Evolutionary conservation across 306 rosid species (phyloP).

Genomic region (Trifolium pratense): DNA sequence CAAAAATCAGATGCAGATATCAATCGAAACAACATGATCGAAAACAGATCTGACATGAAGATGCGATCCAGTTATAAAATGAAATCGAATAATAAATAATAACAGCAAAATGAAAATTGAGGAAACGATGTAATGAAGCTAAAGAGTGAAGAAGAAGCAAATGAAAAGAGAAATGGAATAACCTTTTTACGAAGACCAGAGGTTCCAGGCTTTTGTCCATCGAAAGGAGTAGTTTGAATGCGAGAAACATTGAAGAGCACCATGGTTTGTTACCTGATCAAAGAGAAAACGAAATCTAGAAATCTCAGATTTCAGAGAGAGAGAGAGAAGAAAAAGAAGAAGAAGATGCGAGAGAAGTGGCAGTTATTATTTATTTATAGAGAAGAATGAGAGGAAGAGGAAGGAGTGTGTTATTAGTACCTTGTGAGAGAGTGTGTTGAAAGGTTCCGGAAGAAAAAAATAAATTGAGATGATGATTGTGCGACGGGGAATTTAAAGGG

Average conservation of each 20-base stretch:
- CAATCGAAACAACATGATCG: not conserved
- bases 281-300: conserved; percentile 23
- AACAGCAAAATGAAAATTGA: not conserved
- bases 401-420: conserved; percentile 41
- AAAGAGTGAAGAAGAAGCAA: not conserved
- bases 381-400: not conserved
- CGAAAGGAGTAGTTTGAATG: conserved; percentile 69
- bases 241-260: conserved; percentile 68
- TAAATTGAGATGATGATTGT: conserved; percentile 33
- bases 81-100: not conserved
- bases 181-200: conserved; percentile 99
- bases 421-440: conserved; percentile 19
- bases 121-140: conserved; percentile 18
- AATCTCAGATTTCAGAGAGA: conserved; percentile 33
- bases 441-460: not conserved
- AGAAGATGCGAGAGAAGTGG: conserved; percentile 18
- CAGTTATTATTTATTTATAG: conserved; percentile 26
- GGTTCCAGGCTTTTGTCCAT: conserved; percentile 99
- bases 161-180: conserved; percentile 42
- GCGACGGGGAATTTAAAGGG: conserved; percentile 36
- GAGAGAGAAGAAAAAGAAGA: conserved; percentile 14
- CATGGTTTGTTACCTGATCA: conserved; percentile 50
- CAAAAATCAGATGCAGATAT: too few relatives aligned
- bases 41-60: conserved; percentile 32
- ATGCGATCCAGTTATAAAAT: conserved; percentile 26